A percentile compares a stretch with the other conserved stretches of the same genome.
Evolutionary conservation across 1,284 basidiomycete species (phyloP).

Genomic region (Cystobasidium sp.): DNA sequence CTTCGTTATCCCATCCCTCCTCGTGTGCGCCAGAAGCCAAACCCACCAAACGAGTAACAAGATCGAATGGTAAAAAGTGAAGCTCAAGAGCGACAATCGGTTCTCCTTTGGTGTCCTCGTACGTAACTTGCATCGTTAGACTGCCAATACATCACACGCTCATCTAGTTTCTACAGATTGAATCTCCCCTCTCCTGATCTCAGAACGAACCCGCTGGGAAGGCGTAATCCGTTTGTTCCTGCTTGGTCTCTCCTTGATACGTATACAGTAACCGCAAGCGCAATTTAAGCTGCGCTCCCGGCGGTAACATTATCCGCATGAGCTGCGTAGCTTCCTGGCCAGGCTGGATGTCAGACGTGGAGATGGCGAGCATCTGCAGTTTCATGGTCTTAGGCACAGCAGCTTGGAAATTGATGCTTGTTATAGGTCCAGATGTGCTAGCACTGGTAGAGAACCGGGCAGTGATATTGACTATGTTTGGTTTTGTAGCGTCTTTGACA

Average conservation of each 20-base stretch:
- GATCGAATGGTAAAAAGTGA: no score
- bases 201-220: constrained; percentile 65
- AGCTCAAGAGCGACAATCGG: no score
- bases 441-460: constrained; percentile 75
- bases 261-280: constrained; percentile 81
- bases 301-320: constrained; percentile 86
- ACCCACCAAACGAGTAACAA: constrained; percentile 1
- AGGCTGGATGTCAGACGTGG: constrained; percentile 75
- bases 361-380: constrained; percentile 97
- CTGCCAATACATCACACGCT: no score
- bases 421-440: constrained; percentile 63
- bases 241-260: constrained; percentile 69
- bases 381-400: constrained; percentile 99
- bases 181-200: neutral
- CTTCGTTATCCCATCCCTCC: no score
- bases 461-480: constrained; percentile 85
- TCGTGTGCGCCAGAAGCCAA: neutral
- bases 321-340: constrained; percentile 90
- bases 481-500: constrained; percentile 73
- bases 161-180: constrained; percentile 7
- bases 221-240: constrained; percentile 93
- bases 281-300: constrained; percentile 80
- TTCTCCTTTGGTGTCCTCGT: no score
- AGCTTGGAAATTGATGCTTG: constrained; percentile 88
- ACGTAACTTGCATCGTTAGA: no score